Percentiles rank a stretch among this genome's conserved stretches.
Conservation (phyloP, 1,284 basidiomycete species). For the Cryptococcus sp. region DNA sequence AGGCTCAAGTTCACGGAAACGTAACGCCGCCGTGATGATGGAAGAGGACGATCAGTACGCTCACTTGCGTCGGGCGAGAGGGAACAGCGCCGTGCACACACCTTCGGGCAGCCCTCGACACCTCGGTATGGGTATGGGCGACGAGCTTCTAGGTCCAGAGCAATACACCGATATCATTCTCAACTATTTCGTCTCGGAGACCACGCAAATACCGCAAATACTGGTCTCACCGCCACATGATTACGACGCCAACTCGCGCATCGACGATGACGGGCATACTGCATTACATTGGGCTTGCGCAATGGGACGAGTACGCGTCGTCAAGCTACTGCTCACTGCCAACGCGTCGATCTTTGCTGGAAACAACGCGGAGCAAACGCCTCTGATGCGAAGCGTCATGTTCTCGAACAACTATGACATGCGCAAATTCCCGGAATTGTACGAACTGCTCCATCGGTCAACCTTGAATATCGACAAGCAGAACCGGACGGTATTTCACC, state of each 20-base stretch:
- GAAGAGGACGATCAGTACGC: conserved; percentile 45
- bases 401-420: conserved; percentile 99
- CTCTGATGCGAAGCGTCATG: conserved; percentile 98
- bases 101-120: conserved; percentile 33
- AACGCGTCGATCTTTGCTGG: conserved; percentile 97
- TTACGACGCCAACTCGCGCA: conserved; percentile 94
- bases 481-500: conserved; percentile 98
- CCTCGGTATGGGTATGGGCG: conserved; percentile 20
- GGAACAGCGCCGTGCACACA: conserved; percentile 47
- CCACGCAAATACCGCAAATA: conserved; percentile 84
- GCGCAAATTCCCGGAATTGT: conserved; percentile 97
- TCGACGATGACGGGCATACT: conserved; percentile 98
- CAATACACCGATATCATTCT: conserved; percentile 92
- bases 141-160: conserved; percentile 49
- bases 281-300: conserved; percentile 98
- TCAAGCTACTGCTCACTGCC: conserved; percentile 89
- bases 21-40: conserved; percentile 39
- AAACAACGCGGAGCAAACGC: conserved; percentile 95
- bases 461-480: conserved; percentile 98
- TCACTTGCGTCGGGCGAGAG: conserved; percentile 37
- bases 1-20: conserved; percentile 33
- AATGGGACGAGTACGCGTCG: conserved; percentile 96
- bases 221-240: conserved; percentile 86
- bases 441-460: conserved; percentile 92
- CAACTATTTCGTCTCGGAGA: conserved; percentile 99